Evolutionary conservation across 306 rosid genomes (phyloP).

Genomic region (Quercus engelmannii): DNA sequence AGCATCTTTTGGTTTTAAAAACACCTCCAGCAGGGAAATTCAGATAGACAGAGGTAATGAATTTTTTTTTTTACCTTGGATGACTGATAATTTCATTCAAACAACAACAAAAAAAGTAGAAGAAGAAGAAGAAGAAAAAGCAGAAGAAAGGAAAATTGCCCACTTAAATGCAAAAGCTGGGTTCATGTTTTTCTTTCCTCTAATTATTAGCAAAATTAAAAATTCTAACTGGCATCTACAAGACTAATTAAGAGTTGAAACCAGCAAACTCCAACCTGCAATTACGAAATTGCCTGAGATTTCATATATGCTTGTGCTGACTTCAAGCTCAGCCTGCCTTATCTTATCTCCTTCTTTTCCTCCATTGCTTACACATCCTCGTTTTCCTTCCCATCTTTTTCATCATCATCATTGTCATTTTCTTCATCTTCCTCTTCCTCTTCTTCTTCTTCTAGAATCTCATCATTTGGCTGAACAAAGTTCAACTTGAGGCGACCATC

Average conservation of each 20-base stretch:
- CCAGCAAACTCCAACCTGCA: neutral
- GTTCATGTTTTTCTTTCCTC: neutral
- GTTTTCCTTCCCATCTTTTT: neutral
- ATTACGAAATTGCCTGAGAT: neutral
- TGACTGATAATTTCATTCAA: neutral
- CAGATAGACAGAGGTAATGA: too few relatives aligned
- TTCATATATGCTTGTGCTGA: neutral
- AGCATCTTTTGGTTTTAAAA: too few relatives aligned
- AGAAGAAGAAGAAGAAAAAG: neutral
- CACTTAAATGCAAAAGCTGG: neutral
- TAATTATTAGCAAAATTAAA: neutral
- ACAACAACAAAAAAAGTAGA: neutral
- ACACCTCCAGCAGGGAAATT: too few relatives aligned
- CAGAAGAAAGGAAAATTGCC: neutral
- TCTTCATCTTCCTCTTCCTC: slow-evolving; percentile 17
- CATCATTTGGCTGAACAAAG: slow-evolving; percentile 50
- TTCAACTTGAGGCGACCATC: slow-evolving; percentile 73
- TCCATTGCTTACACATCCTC: neutral
- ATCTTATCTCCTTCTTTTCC: neutral
- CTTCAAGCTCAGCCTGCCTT: neutral
- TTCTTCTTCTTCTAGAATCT: slow-evolving; percentile 25
- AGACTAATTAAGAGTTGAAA: neutral
- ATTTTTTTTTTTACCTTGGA: too few relatives aligned
- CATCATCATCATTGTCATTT: slow-evolving; percentile 6
- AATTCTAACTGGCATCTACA: neutral